Evolutionary conservation across 2,329 filamentous ascomycete genomes (phyloP), one percentile per base, ranked within the genome.

Genomic region (Plectosphaerella cucumerina): DNA sequence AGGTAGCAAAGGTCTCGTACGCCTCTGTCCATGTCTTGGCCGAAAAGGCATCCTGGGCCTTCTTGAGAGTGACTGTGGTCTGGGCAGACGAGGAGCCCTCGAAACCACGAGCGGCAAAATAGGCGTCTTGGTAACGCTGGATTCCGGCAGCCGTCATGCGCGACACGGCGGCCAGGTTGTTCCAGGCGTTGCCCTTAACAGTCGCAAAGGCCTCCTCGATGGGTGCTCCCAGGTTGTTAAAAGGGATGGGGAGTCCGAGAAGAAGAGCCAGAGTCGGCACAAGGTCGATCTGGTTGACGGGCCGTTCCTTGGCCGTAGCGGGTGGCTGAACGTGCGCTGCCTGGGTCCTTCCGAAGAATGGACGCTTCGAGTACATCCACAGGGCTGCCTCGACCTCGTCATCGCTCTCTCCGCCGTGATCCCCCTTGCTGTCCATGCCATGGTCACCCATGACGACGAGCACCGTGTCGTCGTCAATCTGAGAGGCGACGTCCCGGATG

Each of bases 401-500:
- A 59, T 97, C 90, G 31, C 93, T 97, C 73, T 99, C 94, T 50
- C 94, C 94, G n/a, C 94, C 94, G 64, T 99, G 94, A 59, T 99
- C 94, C 17, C 94, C 94, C 72, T 99, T 97, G 54, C 82, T 76
- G 67, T 99, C 94, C 94, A 99, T 99, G 11, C 94, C 94, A 64
- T 99, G 94, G 65, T 99, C 94, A n/a, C 94, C 94, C 90, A 99
- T 96, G 14, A 99, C 89, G 18, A 99, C 84, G 34, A 99, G 74
- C 20, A 99, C 74, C 0, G 94, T 99, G 50, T 90, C 75, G 49
- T 97, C 87, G 60, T 96, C 93, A 17, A 99, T 74, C 4, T 74
- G 74, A 1, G 80, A 75, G 3, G 89, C 84, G 49, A 97, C 76
- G 22, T 86, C 78, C 42, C 84, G 81, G 52, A 97, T 77, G 26